Evolutionary conservation across 1,284 basidiomycete species (phyloP).

Genomic region (Moniliophthora roreri): DNA sequence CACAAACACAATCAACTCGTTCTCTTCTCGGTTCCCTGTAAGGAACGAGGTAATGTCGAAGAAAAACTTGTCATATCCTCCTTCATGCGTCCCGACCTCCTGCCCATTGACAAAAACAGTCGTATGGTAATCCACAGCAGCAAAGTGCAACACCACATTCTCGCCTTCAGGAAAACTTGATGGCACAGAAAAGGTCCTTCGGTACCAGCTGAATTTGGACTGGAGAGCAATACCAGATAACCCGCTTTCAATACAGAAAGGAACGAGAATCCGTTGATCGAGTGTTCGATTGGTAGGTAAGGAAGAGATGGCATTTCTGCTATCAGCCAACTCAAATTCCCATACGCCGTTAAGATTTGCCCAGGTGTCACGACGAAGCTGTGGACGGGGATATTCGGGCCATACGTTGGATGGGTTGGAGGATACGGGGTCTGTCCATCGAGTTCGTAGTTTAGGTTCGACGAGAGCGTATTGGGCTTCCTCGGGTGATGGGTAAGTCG

Average conservation of each 20-base stretch:
- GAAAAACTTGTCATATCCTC: constrained; percentile 17
- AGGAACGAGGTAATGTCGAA: constrained; percentile 15
- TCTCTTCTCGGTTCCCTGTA: constrained; percentile 8
- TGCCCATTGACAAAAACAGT: constrained; percentile 17
- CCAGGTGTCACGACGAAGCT: constrained; percentile 13
- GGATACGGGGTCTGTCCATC: constrained; percentile 15
- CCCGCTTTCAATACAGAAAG: constrained; percentile 18
- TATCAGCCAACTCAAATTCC: constrained; percentile 16
- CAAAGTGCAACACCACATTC: constrained; percentile 16
- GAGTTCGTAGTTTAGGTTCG: constrained; percentile 18
- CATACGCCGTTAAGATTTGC: constrained; percentile 16
- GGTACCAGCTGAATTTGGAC: constrained; percentile 13
- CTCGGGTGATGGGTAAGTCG: constrained; percentile 14
- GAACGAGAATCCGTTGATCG: constrained; percentile 15
- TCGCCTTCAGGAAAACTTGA: constrained; percentile 2
- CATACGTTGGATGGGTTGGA: constrained; percentile 13
- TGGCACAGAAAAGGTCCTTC: constrained; percentile 12
- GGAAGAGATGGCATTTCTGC: constrained; percentile 8
- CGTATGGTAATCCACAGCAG: constrained; percentile 15
- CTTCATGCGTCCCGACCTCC: constrained; percentile 13
- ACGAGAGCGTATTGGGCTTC: constrained; percentile 16
- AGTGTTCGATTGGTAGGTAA: constrained; percentile 13
- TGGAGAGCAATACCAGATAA: constrained; percentile 17
- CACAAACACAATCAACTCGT: constrained; percentile 16
- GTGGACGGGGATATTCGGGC: constrained; percentile 16